Conservation (phyloP, 2,329 filamentous ascomycete genomes). For the Calonectria pseudoreteaudii region DNA sequence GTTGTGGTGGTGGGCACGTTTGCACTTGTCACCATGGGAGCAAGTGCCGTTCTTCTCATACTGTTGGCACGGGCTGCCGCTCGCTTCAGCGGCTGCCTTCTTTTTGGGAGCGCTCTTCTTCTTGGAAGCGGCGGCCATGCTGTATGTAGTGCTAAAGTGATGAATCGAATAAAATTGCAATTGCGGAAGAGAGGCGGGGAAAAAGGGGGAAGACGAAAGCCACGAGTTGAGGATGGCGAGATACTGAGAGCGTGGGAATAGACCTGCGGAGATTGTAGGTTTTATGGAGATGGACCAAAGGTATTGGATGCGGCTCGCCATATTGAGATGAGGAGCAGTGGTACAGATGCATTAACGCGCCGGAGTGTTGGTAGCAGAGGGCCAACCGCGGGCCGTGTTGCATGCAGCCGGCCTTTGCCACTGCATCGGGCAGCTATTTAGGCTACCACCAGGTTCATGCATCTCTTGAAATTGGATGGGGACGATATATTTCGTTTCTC, state of each 20-base stretch:
- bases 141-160: neutral
- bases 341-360: slow-evolving; percentile 5
- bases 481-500: no score
- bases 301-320: neutral
- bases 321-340: neutral
- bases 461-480: neutral
- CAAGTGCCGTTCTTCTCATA: neutral
- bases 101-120: neutral
- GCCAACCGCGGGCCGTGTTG: slow-evolving; percentile 12
- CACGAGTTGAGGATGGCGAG: neutral
- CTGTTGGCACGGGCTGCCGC: neutral
- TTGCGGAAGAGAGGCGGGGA: neutral
- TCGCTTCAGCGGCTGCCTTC: neutral
- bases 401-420: slow-evolving; percentile 17
- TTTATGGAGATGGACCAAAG: neutral
- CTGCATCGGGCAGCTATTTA: slow-evolving; percentile 1
- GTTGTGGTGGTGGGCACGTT: no score
- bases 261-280: neutral
- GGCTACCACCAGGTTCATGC: neutral
- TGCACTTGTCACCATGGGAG: no score
- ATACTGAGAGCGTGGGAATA: neutral
- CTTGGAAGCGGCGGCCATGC: neutral
- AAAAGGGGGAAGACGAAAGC: neutral
- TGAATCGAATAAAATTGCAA: neutral
- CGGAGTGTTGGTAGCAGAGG: slow-evolving; percentile 6